Conservation (phyloP, 2,329 filamentous ascomycete genomes). For the Pseudogymnoascus sp. region DNA sequence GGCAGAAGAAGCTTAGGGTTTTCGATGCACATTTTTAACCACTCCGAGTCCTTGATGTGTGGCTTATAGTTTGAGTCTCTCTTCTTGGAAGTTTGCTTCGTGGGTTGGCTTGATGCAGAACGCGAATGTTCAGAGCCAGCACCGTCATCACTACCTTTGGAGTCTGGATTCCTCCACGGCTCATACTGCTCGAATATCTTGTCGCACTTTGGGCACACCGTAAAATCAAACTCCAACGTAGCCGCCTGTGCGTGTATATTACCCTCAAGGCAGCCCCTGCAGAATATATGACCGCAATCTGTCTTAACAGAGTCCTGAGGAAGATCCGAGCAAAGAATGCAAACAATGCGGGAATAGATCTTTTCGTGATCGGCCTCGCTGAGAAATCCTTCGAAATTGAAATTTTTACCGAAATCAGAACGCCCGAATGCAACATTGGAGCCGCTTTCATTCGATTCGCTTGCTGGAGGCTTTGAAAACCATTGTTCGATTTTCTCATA, state of each 20-base stretch:
- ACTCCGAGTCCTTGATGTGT: constrained; percentile 15
- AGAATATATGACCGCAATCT: background rate
- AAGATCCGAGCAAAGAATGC: background rate
- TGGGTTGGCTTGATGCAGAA: background rate
- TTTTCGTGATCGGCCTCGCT: background rate
- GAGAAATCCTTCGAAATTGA: background rate
- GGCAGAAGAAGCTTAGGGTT: constrained; percentile 24
- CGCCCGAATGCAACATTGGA: background rate
- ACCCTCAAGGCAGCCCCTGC: background rate
- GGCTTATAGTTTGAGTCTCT: constrained; percentile 18
- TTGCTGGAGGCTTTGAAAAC: constrained; percentile 11
- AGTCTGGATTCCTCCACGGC: background rate
- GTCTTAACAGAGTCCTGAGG: background rate
- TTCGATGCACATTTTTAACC: constrained; percentile 20
- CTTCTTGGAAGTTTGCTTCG: background rate
- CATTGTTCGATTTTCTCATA: constrained; percentile 24
- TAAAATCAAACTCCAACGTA: background rate
- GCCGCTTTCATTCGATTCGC: background rate
- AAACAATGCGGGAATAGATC: background rate
- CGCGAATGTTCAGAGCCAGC: background rate
- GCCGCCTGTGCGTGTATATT: background rate
- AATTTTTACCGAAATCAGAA: background rate
- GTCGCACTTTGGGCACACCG: background rate
- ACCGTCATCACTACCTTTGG: background rate
- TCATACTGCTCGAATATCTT: background rate